Percentiles rank a stretch among this genome's conserved stretches.
Conservation (phyloP, 805 yeast genomes). For the Yarrowia sp. region DNA sequence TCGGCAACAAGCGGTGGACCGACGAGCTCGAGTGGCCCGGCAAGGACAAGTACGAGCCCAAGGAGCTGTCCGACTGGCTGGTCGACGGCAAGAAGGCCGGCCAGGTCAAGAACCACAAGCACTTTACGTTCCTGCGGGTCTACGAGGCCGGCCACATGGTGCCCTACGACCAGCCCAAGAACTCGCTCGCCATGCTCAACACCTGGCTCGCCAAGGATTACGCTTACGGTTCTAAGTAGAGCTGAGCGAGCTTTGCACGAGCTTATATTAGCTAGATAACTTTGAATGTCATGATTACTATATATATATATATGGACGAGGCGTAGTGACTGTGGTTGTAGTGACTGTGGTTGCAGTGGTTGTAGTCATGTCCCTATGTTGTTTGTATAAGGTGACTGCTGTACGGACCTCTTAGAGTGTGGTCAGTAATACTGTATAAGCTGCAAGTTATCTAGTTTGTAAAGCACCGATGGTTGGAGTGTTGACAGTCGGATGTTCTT, state of each 20-base stretch:
- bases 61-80: conserved; percentile 44
- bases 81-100: conserved; percentile 53
- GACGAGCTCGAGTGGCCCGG: conserved; percentile 66
- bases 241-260: background rate
- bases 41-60: conserved; percentile 47
- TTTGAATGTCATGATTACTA: background rate
- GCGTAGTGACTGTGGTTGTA: too few species aligned
- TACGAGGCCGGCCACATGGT: conserved; percentile 92
- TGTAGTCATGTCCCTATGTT: too few species aligned
- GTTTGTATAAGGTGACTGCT: too few species aligned
- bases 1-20: conserved; percentile 91
- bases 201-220: conserved; percentile 65
- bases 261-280: background rate
- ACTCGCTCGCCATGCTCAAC: conserved; percentile 67
- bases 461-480: too few species aligned
- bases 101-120: conserved; percentile 62
- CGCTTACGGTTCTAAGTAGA: conserved; percentile 13
- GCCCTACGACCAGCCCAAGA: conserved; percentile 81
- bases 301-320: background rate
- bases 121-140: conserved; percentile 74
- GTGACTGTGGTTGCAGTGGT: too few species aligned
- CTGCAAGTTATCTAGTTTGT: too few species aligned
- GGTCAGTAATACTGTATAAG: too few species aligned
- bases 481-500: too few species aligned
- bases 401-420: too few species aligned